phyloP scores from a whole-genome alignment of 306 rosid genomes.

The Dryas drummondii region DNA sequence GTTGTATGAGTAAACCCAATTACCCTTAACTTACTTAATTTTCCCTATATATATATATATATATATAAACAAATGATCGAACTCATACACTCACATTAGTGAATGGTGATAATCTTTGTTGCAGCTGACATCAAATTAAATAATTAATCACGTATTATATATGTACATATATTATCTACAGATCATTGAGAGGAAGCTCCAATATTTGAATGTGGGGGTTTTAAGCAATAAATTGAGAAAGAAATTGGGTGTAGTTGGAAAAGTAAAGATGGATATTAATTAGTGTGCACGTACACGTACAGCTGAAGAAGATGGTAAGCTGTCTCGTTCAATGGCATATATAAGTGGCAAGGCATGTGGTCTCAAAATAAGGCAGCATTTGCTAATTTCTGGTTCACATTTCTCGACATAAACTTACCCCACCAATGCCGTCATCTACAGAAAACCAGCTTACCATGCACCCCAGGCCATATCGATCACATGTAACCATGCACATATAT shows the following conservation, averaged over 20 bases:
- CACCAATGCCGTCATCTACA: slow-evolving; percentile 44
- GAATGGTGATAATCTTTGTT: too few relatives aligned
- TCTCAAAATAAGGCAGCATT: slow-evolving; percentile 52
- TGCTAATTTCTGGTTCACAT: slow-evolving; percentile 52
- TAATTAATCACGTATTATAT: too few relatives aligned
- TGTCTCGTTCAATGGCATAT: slow-evolving; percentile 48
- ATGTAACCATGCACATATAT: neutral
- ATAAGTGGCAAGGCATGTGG: slow-evolving; percentile 67
- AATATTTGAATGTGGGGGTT: neutral
- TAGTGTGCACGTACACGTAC: too few relatives aligned
- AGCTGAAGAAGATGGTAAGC: slow-evolving; percentile 36
- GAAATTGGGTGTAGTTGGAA: neutral
- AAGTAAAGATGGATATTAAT: too few relatives aligned
- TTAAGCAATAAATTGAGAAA: neutral
- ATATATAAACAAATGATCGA: too few relatives aligned
- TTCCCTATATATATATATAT: too few relatives aligned
- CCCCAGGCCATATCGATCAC: neutral
- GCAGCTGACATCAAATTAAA: too few relatives aligned
- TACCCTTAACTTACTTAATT: neutral
- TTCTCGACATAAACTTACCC: slow-evolving; percentile 27
- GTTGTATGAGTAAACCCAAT: neutral
- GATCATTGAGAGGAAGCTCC: too few relatives aligned
- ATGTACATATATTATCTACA: too few relatives aligned
- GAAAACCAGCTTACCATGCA: slow-evolving; percentile 12
- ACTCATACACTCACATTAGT: too few relatives aligned